Base-by-base conservation (phyloP, 148 eudicot genomes). In the Mesembryanthemum crystallinum region DNA sequence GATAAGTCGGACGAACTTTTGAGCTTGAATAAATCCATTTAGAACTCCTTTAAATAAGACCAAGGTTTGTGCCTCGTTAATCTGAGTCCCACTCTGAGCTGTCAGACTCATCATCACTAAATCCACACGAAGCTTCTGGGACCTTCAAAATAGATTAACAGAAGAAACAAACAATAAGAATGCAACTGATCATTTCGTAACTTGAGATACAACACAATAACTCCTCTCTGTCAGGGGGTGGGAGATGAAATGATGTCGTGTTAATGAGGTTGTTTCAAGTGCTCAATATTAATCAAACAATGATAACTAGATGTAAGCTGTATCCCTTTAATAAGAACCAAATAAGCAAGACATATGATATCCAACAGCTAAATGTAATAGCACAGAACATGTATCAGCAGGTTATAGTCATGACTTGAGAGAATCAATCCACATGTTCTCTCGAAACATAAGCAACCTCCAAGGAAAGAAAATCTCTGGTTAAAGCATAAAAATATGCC, bases 11-110 rank as follows among this genome's bases (percentile, higher is more conserved):
- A 67, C 18, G 23, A 3, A 30, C 33, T 63, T 71, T 12, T 24
- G 51, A 23, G 49, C 15, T 25, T 37, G 35, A 8, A 23, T 14
- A 24, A 58, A 47, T 47, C 65, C 5, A 57, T 14, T 23, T 58
- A 52, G 27, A 63, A 35, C 64, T 63, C 35, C 49, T 29, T 35
- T 52, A 32, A 28, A 27, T 14, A 11, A 21, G 7, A 18, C 20
- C 28, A 35, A 49, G 60, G 67, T 32, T 25, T 30, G 71, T 52
- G 66, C 68, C 79, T 76, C 24, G 12, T 71, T 68, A 67, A 73
- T 77, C 83, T 33, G 80, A 77, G 59, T 81, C 80, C 83, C 83
- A 81, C 51, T 81, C 77, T 23, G 76, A 72, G 73, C 80, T 67
- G 66, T 73, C 80, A 60, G 77, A 76, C 25, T 73, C 83, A 49